Evolutionary conservation across 371 early-diverging fungal species (phyloP), one percentile per base, ranked within the genome.

Genomic region (Saksenaea oblongispora): DNA sequence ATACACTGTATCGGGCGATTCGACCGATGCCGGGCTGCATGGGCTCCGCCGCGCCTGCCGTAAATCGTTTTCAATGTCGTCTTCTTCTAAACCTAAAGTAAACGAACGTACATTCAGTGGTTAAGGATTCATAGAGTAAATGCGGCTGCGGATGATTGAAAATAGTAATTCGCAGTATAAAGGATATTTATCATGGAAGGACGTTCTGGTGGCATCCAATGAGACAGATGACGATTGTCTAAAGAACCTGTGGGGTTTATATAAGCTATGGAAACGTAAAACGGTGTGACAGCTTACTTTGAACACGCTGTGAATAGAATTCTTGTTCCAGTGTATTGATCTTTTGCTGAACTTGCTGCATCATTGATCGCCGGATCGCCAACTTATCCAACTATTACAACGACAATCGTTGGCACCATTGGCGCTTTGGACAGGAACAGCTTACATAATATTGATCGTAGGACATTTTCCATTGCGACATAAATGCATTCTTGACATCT

Each of bases 111-210:
- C 36, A 27, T n/a, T 54, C 26, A 24, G 26, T 22, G 47, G 14
- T 35, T 31, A 53, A 27, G 58, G 36, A 64, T 47, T 18, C 8
- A n/a, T 17, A 0, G 18, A 5, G 18, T 47, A 10, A 0, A 47
- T 47, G 22, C 2, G 2, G 39, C 11, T 39, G n/a, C 39, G 10
- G 39, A 2, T 39, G 11, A n/a, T 39, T 11, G 11, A 39, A 11
- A 22, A 18, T 24, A 22, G 27, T 13, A 63, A 36, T 37, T 56
- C 22, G 15, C 34, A 58, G 7, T 37, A 51, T 24, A 56, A 63
- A 73, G 70, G 73, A 70, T 73, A 70, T 70, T 74, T 63, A 74
- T 70, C 71, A 67, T 65, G 2, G 73, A 65, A 51, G 75, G 75
- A 59, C 75, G 66, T 26, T 75, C 75, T 13, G 75, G 75, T 58